A percentile compares a stretch with the other conserved stretches of the same genome.
phyloP scores from a whole-genome alignment of 1,284 basidiomycete species.

The Cutaneotrichosporon dermatis region DNA sequence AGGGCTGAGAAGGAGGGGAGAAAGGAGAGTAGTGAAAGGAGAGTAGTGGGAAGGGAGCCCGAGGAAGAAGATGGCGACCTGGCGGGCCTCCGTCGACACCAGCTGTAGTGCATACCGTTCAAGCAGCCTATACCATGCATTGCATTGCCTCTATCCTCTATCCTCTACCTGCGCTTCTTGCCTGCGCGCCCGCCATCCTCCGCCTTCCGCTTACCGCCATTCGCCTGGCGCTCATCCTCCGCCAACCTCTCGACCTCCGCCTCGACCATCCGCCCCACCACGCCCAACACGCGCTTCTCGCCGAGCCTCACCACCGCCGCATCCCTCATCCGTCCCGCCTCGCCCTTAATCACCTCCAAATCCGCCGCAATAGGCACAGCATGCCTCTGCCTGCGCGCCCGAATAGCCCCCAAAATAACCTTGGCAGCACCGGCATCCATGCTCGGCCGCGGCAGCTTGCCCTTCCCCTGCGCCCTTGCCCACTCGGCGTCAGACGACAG shows the following conservation, averaged over 20 bases:
- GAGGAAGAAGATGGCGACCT: not conserved
- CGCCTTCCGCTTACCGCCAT: conserved; percentile 8
- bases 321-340: conserved; percentile 20
- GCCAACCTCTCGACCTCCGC: not conserved
- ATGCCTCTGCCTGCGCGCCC: conserved; percentile 5
- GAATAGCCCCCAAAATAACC: conserved; percentile 55
- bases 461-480: conserved; percentile 60
- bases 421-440: conserved; percentile 51
- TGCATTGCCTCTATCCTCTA: too few relatives aligned
- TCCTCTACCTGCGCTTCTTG: conserved; percentile 12
- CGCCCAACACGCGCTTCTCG: conserved; percentile 48
- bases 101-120: conserved; percentile 5
- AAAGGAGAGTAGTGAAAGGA: too few relatives aligned
- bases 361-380: conserved; percentile 32
- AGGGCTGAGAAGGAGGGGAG: conserved; percentile 48
- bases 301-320: conserved; percentile 50
- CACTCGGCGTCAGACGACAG: conserved; percentile 65
- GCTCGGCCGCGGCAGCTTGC: conserved; percentile 73
- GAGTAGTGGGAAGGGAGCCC: too few relatives aligned
- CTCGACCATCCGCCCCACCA: not conserved
- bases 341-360: conserved; percentile 26
- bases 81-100: too few relatives aligned
- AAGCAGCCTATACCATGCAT: conserved; percentile 2
- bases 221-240: not conserved
- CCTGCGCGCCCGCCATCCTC: not conserved